phyloP scores from a whole-genome alignment of 805 yeast genomes.

The Kodamaea jinghongensis region DNA sequence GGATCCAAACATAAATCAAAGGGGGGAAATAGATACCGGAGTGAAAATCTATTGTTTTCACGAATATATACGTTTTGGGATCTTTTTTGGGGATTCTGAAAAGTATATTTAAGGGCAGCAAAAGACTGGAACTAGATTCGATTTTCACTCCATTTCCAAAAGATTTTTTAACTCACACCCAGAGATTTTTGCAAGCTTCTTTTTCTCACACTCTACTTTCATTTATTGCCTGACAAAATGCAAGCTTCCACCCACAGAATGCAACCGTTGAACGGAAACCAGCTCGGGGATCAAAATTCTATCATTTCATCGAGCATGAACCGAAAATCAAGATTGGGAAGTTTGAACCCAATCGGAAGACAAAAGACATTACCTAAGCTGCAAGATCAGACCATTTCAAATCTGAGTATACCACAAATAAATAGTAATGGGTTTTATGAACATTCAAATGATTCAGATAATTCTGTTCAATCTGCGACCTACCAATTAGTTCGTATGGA shows the following conservation, averaged over 20 bases:
- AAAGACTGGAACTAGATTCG: too few species aligned
- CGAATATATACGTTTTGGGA: too few species aligned
- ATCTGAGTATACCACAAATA: not conserved
- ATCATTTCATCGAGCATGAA: slow-evolving; percentile 5
- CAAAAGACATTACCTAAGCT: slow-evolving; percentile 9
- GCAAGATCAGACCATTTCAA: slow-evolving; percentile 2
- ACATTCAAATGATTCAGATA: slow-evolving; percentile 8
- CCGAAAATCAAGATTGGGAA: slow-evolving; percentile 12
- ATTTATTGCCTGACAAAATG: slow-evolving; percentile 5
- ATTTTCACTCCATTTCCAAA: too few species aligned
- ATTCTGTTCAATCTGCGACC: slow-evolving; percentile 10
- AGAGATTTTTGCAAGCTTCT: too few species aligned
- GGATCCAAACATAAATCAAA: too few species aligned
- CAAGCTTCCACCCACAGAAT: slow-evolving; percentile 14
- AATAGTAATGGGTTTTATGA: slow-evolving; percentile 5
- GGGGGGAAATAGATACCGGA: too few species aligned
- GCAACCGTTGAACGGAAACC: slow-evolving; percentile 7
- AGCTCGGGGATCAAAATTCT: slow-evolving; percentile 6
- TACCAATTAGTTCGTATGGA: slow-evolving; percentile 19
- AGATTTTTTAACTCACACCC: too few species aligned
- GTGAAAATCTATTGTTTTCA: too few species aligned
- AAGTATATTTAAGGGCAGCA: too few species aligned
- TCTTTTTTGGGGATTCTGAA: too few species aligned
- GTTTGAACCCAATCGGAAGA: slow-evolving; percentile 11
- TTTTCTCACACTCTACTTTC: too few species aligned